These are phyloP conservation scores for Claviceps pazoutovae DNA, from an alignment of 2,329 filamentous ascomycete species.

Conservation along the genomic window DNA sequence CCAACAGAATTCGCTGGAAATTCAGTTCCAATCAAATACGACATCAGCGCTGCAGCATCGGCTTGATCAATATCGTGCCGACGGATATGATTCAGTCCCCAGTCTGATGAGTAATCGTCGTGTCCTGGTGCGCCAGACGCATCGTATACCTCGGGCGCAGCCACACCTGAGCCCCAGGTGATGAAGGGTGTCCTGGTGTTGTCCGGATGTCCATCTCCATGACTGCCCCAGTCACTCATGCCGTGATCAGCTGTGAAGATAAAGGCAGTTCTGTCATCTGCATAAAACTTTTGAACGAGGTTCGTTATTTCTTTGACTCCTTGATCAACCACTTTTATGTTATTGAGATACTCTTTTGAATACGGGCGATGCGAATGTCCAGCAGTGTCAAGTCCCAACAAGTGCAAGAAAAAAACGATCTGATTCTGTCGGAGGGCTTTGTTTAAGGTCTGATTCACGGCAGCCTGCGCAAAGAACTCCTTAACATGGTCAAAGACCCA, in stretches of 20 bases:
- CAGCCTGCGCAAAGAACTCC: conserved; percentile 68
- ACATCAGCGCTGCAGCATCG: conserved; percentile 90
- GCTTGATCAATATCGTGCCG: conserved; percentile 89
- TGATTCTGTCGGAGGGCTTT: conserved; percentile 66
- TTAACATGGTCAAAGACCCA: conserved; percentile 97
- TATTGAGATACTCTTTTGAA: conserved; percentile 86
- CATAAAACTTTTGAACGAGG: conserved; percentile 75
- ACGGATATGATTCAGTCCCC: conserved; percentile 66
- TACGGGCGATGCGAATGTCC: conserved; percentile 82
- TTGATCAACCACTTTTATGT: conserved; percentile 85
- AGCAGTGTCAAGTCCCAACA: conserved; percentile 81
- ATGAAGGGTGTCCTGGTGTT: conserved; percentile 92
- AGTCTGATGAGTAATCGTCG: conserved; percentile 82
- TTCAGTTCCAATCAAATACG: conserved; percentile 73
- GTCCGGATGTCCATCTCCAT: conserved; percentile 93
- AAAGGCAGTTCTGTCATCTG: conserved; percentile 74
- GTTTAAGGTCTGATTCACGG: conserved; percentile 61
- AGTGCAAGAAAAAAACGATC: conserved; percentile 85
- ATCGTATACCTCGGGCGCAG: conserved; percentile 48
- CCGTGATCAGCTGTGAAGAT: conserved; percentile 97
- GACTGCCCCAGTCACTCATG: conserved; percentile 99
- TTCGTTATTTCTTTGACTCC: conserved; percentile 75
- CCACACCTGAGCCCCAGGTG: conserved; percentile 84
- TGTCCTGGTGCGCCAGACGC: conserved; percentile 59
- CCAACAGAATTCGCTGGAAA: conserved; percentile 96